Conservation (phyloP, 805 yeast species). For the Lipomyces starkeyi region DNA sequence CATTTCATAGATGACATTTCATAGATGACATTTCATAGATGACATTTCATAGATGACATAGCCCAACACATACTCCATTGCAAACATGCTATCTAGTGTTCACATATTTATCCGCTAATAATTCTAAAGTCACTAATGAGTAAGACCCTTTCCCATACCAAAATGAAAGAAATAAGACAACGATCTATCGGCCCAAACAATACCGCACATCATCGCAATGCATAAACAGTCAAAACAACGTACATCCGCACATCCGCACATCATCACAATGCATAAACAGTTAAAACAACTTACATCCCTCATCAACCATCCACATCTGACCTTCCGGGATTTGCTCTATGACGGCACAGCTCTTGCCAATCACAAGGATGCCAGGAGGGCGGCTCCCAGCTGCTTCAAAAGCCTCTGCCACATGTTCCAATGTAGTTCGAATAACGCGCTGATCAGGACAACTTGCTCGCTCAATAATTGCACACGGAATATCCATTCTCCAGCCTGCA, state of each 20-base stretch:
- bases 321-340: constrained; percentile 44
- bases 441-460: constrained; percentile 95
- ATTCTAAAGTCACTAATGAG: neutral
- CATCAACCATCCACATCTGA: constrained; percentile 56
- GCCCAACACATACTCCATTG: neutral
- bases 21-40: neutral
- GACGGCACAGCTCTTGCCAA: constrained; percentile 78
- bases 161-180: neutral
- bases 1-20: neutral
- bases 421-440: constrained; percentile 75
- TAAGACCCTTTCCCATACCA: neutral
- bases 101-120: neutral
- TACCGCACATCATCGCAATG: neutral
- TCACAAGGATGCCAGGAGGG: constrained; percentile 89
- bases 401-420: constrained; percentile 71
- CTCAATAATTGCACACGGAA: constrained; percentile 87
- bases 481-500: constrained; percentile 69
- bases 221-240: neutral
- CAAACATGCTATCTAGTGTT: neutral
- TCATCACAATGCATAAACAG: neutral
- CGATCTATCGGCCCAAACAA: neutral
- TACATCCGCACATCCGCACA: constrained; percentile 45
- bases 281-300: constrained; percentile 45
- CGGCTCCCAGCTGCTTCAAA: constrained; percentile 79
- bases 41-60: neutral